Evolutionary conservation across 1,139 yeast genomes (phyloP).

Genomic region (Zygoascus sp.): DNA sequence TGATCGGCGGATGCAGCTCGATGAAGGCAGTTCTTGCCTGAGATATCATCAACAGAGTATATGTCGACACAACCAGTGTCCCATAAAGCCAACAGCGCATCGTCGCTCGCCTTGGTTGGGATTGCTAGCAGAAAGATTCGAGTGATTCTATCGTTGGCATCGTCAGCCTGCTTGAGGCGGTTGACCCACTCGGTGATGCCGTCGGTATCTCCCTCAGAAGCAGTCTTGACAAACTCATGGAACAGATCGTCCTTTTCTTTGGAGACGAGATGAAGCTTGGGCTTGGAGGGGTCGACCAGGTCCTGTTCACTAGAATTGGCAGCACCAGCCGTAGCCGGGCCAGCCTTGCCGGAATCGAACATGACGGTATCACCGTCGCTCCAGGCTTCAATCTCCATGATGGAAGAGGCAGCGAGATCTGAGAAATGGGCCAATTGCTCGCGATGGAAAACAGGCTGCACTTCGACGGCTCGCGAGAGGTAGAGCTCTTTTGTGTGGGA

Average conservation of each 20-base stretch:
- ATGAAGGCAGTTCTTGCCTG: slow-evolving; percentile 44
- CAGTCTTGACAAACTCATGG: slow-evolving; percentile 58
- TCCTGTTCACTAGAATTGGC: slow-evolving; percentile 1
- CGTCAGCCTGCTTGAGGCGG: slow-evolving; percentile 45
- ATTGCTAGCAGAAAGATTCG: slow-evolving; percentile 63
- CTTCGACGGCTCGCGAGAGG: slow-evolving; percentile 86
- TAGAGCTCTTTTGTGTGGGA: slow-evolving; percentile 92
- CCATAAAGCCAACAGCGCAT: slow-evolving; percentile 39
- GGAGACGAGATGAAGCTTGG: slow-evolving; percentile 15
- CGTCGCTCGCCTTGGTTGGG: slow-evolving; percentile 42
- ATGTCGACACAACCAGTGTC: slow-evolving; percentile 39
- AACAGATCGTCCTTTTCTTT: slow-evolving; percentile 54
- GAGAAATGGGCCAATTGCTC: slow-evolving; percentile 80
- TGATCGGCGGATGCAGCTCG: slow-evolving; percentile 40
- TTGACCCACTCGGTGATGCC: slow-evolving; percentile 41
- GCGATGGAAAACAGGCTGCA: slow-evolving; percentile 93
- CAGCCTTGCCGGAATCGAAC: slow-evolving; percentile 24
- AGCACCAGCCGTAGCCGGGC: too few relatives aligned
- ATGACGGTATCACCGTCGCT: slow-evolving; percentile 63
- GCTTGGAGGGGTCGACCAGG: slow-evolving; percentile 1
- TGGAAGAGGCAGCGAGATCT: slow-evolving; percentile 70
- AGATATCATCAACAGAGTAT: slow-evolving; percentile 40
- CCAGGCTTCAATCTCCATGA: slow-evolving; percentile 81
- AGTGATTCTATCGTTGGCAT: slow-evolving; percentile 48
- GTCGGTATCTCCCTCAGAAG: slow-evolving; percentile 33